phyloP scores from a whole-genome alignment of 441 rosid genomes.

The Adansonia rubrostipa region DNA sequence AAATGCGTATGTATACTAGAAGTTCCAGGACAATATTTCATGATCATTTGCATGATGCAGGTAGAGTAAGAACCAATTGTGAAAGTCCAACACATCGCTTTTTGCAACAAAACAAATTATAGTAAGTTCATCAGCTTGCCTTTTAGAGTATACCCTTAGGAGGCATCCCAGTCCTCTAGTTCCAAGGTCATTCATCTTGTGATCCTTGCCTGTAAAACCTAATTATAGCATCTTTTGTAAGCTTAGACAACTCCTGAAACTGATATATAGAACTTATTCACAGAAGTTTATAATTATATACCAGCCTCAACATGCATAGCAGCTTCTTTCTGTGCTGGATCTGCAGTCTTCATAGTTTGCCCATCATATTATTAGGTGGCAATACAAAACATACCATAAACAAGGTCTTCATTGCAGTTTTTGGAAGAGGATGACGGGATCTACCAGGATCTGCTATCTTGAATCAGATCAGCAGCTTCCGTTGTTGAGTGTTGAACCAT shows the following conservation, averaged over 20 bases:
- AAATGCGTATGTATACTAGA: not conserved
- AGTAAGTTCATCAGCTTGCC: not conserved
- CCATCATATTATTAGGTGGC: not conserved
- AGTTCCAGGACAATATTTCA: constrained; percentile 6
- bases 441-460: not conserved
- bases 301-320: not conserved
- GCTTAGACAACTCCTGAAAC: not conserved
- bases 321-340: not conserved
- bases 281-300: not conserved
- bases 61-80: not conserved
- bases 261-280: not conserved
- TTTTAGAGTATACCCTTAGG: not conserved
- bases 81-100: not conserved
- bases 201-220: not conserved
- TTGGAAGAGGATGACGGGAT: not conserved
- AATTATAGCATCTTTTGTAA: not conserved
- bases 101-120: not conserved
- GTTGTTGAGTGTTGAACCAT: not conserved
- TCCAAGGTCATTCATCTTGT: not conserved
- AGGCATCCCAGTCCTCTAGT: not conserved
- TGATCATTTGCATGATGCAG: not conserved
- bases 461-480: not conserved
- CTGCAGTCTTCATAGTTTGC: not conserved
- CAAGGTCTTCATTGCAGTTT: not conserved
- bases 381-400: not conserved